These are phyloP conservation scores for Ophiostoma sp. DNA, from an alignment of 2,329 filamentous ascomycete genomes.

Conservation along the genomic window DNA sequence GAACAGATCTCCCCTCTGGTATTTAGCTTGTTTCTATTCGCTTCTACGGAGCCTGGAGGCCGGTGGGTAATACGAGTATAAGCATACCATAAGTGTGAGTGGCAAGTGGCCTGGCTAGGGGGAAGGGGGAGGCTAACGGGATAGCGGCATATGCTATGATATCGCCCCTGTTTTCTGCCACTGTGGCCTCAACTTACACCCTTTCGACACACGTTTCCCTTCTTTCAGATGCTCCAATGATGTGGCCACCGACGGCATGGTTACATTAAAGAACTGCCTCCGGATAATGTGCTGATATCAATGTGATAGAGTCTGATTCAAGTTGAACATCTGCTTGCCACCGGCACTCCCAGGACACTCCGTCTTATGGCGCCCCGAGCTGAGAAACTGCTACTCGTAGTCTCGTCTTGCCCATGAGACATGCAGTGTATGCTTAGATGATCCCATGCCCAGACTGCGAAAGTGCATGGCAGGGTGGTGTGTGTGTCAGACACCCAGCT, in stretches of 20 bases:
- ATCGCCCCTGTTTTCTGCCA: conserved; percentile 22
- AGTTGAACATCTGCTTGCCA: no score
- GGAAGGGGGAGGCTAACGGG: not conserved
- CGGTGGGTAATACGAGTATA: conserved; percentile 8
- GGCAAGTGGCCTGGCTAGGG: not conserved
- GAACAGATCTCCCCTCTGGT: conserved; percentile 4
- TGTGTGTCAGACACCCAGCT: not conserved
- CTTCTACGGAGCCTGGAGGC: conserved; percentile 19
- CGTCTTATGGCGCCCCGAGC: no score
- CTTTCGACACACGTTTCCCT: not conserved
- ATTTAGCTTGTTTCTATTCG: conserved; percentile 19
- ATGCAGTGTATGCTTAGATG: not conserved
- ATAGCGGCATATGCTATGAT: not conserved
- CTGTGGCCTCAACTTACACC: conserved; percentile 23
- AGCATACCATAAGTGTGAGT: not conserved
- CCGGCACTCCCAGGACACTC: no score
- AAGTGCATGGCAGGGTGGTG: no score
- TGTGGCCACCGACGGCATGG: not conserved
- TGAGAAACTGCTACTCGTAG: no score
- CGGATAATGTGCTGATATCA: no score
- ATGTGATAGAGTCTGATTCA: no score
- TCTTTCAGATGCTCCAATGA: not conserved
- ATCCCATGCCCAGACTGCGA: no score
- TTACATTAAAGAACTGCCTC: not conserved
- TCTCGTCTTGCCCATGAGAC: not conserved